Conservation (phyloP, 352 stramenopile genomes). For the Phytopythium cucurbitacearum region DNA sequence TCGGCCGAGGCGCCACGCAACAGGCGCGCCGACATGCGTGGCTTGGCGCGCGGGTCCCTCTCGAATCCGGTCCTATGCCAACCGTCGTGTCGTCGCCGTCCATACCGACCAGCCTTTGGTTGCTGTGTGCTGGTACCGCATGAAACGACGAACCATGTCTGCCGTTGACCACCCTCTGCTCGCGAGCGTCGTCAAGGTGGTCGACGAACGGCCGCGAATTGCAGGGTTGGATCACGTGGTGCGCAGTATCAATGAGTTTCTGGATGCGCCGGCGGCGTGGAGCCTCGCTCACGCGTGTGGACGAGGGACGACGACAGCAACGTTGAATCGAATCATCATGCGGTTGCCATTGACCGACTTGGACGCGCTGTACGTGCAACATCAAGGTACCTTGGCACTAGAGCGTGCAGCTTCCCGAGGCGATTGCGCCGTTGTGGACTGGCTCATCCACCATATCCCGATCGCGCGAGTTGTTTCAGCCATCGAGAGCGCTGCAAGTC, state of each 20-base stretch:
- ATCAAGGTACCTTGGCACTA: constrained; percentile 18
- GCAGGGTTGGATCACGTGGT: constrained; percentile 16
- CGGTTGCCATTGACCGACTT: not conserved
- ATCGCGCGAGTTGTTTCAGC: too few species aligned
- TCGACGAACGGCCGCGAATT: constrained; percentile 8
- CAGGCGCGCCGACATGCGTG: too few species aligned
- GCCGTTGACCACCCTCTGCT: not conserved
- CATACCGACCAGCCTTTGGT: too few species aligned
- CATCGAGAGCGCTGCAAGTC: constrained; percentile 4
- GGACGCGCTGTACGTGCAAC: constrained; percentile 22
- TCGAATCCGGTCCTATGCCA: too few species aligned
- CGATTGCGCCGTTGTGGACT: too few species aligned
- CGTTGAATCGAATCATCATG: not conserved
- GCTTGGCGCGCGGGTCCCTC: too few species aligned
- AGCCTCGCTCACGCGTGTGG: constrained; percentile 13
- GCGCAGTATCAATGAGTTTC: constrained; percentile 15
- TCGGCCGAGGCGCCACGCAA: too few species aligned
- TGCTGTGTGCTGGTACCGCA: too few species aligned
- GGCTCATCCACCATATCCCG: too few species aligned
- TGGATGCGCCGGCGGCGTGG: constrained; percentile 23
- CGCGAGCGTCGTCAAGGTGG: not conserved
- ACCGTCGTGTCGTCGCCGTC: too few species aligned
- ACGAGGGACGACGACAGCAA: constrained; percentile 9
- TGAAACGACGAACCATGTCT: not conserved
- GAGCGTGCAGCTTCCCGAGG: constrained; percentile 6